A percentile compares a stretch with the other conserved stretches of the same genome.
These are phyloP conservation scores for Pyronema domesticum DNA, from an alignment of 495 filamentous ascomycete species.

Conservation along the genomic window DNA sequence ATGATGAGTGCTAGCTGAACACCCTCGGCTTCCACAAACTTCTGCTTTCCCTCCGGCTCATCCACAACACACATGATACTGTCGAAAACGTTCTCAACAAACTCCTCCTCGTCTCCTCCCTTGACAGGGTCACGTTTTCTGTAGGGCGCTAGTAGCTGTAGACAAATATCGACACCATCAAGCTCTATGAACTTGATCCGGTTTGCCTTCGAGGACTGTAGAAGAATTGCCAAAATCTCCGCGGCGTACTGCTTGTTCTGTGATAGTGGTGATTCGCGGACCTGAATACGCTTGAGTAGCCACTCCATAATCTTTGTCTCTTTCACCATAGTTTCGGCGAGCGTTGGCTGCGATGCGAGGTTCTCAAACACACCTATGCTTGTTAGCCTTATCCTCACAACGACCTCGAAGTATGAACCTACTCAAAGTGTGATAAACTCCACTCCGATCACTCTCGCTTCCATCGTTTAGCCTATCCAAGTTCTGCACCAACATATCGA, in stretches of 20 bases:
- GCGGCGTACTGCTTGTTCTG: constrained; percentile 96
- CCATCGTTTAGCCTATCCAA: constrained; percentile 65
- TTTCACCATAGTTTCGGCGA: constrained; percentile 51
- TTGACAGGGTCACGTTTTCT: constrained; percentile 73
- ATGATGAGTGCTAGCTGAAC: constrained; percentile 84
- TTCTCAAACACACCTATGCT: constrained; percentile 57
- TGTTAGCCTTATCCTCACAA: constrained; percentile 8
- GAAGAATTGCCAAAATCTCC: constrained; percentile 74
- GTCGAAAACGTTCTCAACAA: constrained; percentile 83
- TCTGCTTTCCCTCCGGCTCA: constrained; percentile 53
- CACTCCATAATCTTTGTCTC: constrained; percentile 51
- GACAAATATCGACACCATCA: constrained; percentile 59
- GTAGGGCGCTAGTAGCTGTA: constrained; percentile 77
- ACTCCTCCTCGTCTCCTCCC: constrained; percentile 83
- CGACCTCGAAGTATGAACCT: constrained; percentile 6
- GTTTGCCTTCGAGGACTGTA: constrained; percentile 51
- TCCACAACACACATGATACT: constrained; percentile 62
- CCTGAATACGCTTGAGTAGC: constrained; percentile 54
- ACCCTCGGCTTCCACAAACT: constrained; percentile 79
- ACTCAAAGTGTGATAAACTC: constrained; percentile 72
- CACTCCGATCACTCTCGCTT: constrained; percentile 58
- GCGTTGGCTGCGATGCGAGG: constrained; percentile 48
- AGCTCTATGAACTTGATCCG: constrained; percentile 42
- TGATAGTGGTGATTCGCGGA: constrained; percentile 38
- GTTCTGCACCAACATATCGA: constrained; percentile 70